Base-by-base conservation (phyloP, 805 yeast species). In the Kurtzmaniella cleridarum region DNA sequence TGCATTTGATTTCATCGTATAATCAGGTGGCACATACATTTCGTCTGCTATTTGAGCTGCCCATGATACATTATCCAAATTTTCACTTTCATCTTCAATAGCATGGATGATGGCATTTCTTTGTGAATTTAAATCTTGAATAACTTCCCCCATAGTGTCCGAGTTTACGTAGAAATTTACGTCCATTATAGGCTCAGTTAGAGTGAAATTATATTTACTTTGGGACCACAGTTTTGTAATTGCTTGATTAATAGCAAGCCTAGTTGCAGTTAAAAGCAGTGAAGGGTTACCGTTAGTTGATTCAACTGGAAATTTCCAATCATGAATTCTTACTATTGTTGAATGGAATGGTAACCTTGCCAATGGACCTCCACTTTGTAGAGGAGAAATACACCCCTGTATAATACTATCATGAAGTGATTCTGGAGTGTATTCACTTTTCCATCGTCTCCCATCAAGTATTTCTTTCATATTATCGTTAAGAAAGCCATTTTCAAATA, bases 141-240 rank as follows among this genome's bases (percentile, higher is more conserved):
- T 74, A 1, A 93, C 93, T 27, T 71, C 71, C 15, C 98, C 98
- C 47, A 91, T 60, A 41, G 83, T 85, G 40, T 76, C 82, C 24
- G 88, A 83, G 39, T 73, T 72, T 2, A 81, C 82, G 37, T 71
- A 75, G 1, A 93, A 79, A 6, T 69, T 69, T 3, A 89, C 81
- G 27, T 74, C 69, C 97, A 93, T 91, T 23, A 84, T 70, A 0
- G 98, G 98, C 60, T 93, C 98, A 58, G 91, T 66, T 1, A 90
- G 58, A 1, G 81, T 72, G 53, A 75, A 78, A 2, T 58, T 47
- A 0, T 44, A 41, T 3, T 34, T 36, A 11, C 43, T 28, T 3
- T 39, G 41, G 2, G 55, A 59, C 24, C 45, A 30, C n/a, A 48
- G 27, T 10, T 47, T 45, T n/a, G 38, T 34, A 9, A 68, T 49